Evolutionary conservation across 2,329 filamentous ascomycete species (phyloP).

Genomic region (Ophiocordyceps camponoti-floridani): DNA sequence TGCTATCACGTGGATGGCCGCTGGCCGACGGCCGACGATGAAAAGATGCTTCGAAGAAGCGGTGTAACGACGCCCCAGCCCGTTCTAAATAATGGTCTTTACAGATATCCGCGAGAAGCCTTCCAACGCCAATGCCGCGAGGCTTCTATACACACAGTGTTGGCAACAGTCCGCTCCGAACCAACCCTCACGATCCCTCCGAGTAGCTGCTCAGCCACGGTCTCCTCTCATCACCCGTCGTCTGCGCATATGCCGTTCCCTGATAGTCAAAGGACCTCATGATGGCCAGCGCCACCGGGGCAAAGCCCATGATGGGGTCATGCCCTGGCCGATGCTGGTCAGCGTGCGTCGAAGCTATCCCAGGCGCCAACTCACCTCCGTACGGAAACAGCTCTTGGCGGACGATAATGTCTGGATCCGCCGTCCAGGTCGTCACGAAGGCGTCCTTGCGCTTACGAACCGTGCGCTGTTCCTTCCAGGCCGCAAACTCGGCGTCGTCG

Average conservation of each 20-base stretch:
- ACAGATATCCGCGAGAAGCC: no score
- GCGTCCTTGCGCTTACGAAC: constrained; percentile 23
- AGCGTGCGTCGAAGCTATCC: not conserved
- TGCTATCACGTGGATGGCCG: no score
- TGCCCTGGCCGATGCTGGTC: constrained; percentile 31
- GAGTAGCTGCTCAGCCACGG: not conserved
- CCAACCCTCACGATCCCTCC: no score
- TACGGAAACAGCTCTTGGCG: constrained; percentile 35
- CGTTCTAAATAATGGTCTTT: no score
- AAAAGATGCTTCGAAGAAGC: no score
- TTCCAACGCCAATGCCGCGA: no score
- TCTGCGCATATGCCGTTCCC: constrained; percentile 8
- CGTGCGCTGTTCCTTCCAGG: constrained; percentile 27
- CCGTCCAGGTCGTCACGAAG: constrained; percentile 27
- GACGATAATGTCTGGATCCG: constrained; percentile 27
- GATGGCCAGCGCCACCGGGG: constrained; percentile 44
- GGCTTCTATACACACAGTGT: no score
- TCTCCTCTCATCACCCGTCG: not conserved
- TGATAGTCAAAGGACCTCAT: constrained; percentile 42
- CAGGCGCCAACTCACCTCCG: constrained; percentile 25
- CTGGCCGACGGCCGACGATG: no score
- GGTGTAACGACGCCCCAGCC: no score
- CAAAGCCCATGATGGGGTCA: constrained; percentile 49
- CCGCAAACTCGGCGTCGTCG: constrained; percentile 18
- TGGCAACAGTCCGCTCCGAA: no score